These are phyloP conservation scores for Elasticomyces elasticus DNA, from an alignment of 495 filamentous ascomycete species.

Conservation along the genomic window DNA sequence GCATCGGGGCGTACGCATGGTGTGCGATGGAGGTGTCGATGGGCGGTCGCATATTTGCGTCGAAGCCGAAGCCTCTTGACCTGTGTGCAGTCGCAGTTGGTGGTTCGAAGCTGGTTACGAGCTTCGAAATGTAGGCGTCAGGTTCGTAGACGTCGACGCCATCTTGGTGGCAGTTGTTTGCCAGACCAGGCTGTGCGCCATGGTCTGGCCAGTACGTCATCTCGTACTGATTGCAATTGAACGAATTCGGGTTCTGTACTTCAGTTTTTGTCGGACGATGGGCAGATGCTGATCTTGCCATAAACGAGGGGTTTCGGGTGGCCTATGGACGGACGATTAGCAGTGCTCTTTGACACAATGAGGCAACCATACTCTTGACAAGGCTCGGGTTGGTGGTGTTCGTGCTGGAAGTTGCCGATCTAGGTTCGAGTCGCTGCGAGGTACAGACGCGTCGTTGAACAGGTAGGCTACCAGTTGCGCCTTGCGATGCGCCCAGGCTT, in stretches of 20 bases:
- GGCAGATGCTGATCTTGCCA: not conserved
- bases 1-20: not conserved
- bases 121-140: conserved; percentile 10
- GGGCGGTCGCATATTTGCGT: not conserved
- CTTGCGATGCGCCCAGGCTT: conserved; percentile 18
- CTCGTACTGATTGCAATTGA: not conserved
- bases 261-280: too few species aligned
- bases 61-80: conserved; percentile 1
- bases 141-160: conserved; percentile 10
- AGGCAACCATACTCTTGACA: too few species aligned
- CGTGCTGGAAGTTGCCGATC: not conserved
- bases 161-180: not conserved
- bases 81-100: conserved; percentile 5
- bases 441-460: not conserved
- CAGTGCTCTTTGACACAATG: not conserved
- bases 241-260: too few species aligned
- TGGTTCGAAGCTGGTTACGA: conserved; percentile 2
- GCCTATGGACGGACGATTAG: not conserved
- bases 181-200: not conserved
- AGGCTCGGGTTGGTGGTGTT: too few species aligned
- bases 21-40: conserved; percentile 2
- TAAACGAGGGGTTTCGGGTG: too few species aligned
- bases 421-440: too few species aligned
- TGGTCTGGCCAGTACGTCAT: not conserved
- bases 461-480: conserved; percentile 9